Evolutionary conservation across 2,329 filamentous ascomycete species (phyloP), one percentile per base, ranked within the genome.

Genomic region (Furcasterigmium furcatum): DNA sequence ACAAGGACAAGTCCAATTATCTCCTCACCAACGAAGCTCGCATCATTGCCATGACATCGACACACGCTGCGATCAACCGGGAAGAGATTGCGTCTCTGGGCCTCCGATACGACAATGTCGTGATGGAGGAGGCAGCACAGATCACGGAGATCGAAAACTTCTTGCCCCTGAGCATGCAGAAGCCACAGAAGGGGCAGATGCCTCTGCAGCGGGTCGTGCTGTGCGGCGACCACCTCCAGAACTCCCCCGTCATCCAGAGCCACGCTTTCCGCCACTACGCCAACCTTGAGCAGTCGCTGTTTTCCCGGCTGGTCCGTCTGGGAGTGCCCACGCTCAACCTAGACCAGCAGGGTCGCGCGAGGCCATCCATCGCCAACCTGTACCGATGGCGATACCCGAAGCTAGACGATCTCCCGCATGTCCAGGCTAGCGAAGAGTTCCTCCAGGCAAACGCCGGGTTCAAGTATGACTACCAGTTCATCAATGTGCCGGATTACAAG

Each of bases 91-190:
- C 90, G 1, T 78, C 81, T 14, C 77, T 97, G n/a, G 91, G 91
- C 14, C 99, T 99, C 68, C 89, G 90, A 55, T 99, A 99, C 58
- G 91, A 97, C 71, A 99, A 96, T 53, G 87, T 99, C 12, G 79
- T 99, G 44, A 96, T 99, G 88, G 94, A 99, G 71, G 94, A 99
- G 74, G 92, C 94, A 5, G 94, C 94, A 12, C 94, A 99, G 61
- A 92, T 99, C 60, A 99, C 92, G 0, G 94, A 99, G 65, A 88
- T 96, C 38, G 94, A 99, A 63, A 95, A 90, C 52, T 97, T 99
- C 67, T 90, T 99, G 52, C 94, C 94, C 1, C 75, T 96, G 44
- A 88, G 91, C n/a, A 77, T 99, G 66, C 95, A 99, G 62, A 89
- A 88, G 52, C 82, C 87, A 18, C 80, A 82, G 53, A 73, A 85